phyloP scores from a whole-genome alignment of 73 alveolate genomes.

The Stentor roeselii region DNA sequence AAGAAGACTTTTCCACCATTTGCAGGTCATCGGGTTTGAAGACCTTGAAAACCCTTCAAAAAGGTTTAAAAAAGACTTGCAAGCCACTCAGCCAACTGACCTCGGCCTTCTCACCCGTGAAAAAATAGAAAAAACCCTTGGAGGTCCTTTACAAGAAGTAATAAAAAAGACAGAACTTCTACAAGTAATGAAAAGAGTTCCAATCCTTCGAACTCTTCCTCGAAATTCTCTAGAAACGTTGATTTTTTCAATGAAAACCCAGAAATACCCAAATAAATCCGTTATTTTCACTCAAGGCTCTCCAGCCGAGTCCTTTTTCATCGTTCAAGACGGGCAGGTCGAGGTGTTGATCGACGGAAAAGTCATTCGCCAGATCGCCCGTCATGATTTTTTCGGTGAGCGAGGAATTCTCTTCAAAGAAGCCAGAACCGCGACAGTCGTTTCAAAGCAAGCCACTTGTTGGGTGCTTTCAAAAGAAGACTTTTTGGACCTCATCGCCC shows the following conservation, averaged over 20 bases:
- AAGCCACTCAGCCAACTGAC: constrained; percentile 37
- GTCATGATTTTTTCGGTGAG: constrained; percentile 77
- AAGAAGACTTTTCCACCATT: constrained; percentile 1
- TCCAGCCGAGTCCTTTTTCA: constrained; percentile 50
- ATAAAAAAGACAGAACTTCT: constrained; percentile 28
- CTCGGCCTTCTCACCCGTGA: constrained; percentile 42
- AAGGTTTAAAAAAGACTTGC: constrained; percentile 14
- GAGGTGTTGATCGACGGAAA: constrained; percentile 43
- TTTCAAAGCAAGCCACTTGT: constrained; percentile 56
- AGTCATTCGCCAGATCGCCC: constrained; percentile 52
- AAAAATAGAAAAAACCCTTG: constrained; percentile 35
- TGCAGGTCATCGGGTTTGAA: constrained; percentile 28
- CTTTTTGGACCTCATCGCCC: constrained; percentile 57
- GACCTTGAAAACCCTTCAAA: not conserved
- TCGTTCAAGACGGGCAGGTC: constrained; percentile 68
- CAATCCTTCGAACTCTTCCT: not conserved
- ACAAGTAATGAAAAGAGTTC: constrained; percentile 51
- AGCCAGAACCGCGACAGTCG: constrained; percentile 56
- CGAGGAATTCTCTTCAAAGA: constrained; percentile 64
- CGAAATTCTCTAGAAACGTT: not conserved
- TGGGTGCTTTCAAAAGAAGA: constrained; percentile 60
- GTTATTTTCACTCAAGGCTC: constrained; percentile 44
- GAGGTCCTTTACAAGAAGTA: constrained; percentile 14
- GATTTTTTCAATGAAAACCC: not conserved
- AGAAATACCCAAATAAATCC: constrained; percentile 31